A percentile compares a stretch with the other conserved stretches of the same genome.
Conservation (phyloP, 75 land plant genomes). For the Picea sitchensis region DNA sequence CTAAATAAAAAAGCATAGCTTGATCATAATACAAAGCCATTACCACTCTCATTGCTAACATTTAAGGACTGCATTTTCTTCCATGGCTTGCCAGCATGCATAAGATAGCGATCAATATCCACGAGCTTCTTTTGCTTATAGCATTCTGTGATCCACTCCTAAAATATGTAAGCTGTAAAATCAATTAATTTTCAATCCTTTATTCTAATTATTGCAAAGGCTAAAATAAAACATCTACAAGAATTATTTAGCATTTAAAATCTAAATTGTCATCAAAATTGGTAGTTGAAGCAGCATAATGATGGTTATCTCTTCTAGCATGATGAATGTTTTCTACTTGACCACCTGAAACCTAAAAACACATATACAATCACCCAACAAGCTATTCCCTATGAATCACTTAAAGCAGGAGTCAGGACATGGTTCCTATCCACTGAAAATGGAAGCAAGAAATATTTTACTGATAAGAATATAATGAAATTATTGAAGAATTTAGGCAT, state of each 20-base stretch:
- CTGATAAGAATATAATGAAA: not conserved
- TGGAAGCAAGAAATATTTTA: not conserved
- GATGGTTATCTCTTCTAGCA: not conserved
- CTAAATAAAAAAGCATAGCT: not conserved
- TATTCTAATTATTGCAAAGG: not conserved
- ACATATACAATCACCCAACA: not conserved
- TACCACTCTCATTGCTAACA: not conserved
- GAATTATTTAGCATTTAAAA: not conserved
- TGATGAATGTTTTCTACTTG: not conserved
- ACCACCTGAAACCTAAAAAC: not conserved
- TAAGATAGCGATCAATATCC: conserved; percentile 72
- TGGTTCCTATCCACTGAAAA: not conserved
- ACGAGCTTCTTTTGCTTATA: conserved; percentile 67
- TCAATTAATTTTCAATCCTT: not conserved
- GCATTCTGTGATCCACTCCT: conserved; percentile 94
- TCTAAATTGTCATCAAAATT: not conserved
- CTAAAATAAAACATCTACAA: not conserved
- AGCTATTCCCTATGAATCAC: not conserved
- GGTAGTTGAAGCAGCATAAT: not conserved
- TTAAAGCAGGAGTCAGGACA: not conserved
- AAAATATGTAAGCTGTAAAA: conserved; percentile 9
- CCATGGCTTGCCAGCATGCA: conserved; percentile 97
- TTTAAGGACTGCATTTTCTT: conserved; percentile 20
- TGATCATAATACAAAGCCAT: not conserved
- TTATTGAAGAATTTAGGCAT: not conserved